phyloP scores from a whole-genome alignment of 306 rosid genomes.

The Alnus glutinosa region DNA sequence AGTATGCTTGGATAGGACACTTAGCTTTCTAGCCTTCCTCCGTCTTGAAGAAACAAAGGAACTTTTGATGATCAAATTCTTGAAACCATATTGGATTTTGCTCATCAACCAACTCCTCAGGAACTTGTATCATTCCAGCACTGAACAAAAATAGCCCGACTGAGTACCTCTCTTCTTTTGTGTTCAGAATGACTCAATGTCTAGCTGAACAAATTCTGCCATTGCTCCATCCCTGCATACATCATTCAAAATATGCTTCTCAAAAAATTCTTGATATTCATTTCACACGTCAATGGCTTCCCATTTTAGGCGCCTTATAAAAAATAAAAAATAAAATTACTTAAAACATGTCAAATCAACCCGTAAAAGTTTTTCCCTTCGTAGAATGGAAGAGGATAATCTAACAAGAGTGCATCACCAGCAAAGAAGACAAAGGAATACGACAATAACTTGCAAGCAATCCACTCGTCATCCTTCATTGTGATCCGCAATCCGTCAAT shows the following conservation, averaged over 20 bases:
- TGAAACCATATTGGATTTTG: conserved; percentile 33
- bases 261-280: too few relatives aligned
- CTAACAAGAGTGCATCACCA: conserved; percentile 39
- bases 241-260: neutral
- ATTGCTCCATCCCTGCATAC: conserved; percentile 41
- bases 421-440: conserved; percentile 37
- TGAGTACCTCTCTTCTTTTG: conserved; percentile 27
- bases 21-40: conserved; percentile 1
- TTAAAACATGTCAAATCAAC: too few relatives aligned
- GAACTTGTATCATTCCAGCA: conserved; percentile 29
- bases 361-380: too few relatives aligned
- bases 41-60: conserved; percentile 21
- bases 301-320: too few relatives aligned
- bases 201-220: conserved; percentile 27
- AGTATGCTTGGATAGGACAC: conserved; percentile 37
- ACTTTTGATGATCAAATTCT: conserved; percentile 33
- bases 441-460: conserved; percentile 27
- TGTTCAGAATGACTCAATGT: conserved; percentile 29
- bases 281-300: too few relatives aligned
- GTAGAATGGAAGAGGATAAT: neutral
- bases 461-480: conserved; percentile 36
- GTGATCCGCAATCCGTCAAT: conserved; percentile 33
- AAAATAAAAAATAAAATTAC: too few relatives aligned
- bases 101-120: conserved; percentile 41
- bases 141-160: conserved; percentile 34